A percentile compares a stretch with the other conserved stretches of the same genome.
Evolutionary conservation across 2,329 filamentous ascomycete species (phyloP).

Genomic region (Paecilomyces dactylethromorphus): DNA sequence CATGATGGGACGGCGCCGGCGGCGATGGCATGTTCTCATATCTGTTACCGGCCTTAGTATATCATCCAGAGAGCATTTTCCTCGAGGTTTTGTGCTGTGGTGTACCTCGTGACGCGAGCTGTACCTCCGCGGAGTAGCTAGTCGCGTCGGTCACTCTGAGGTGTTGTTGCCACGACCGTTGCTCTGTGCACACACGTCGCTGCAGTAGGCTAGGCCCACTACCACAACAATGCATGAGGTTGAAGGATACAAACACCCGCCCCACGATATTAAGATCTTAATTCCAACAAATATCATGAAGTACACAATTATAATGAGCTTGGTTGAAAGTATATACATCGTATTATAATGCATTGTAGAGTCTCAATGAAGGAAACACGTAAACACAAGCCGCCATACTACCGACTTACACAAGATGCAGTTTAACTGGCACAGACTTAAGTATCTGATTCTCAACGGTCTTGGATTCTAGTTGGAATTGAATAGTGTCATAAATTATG

Average conservation of each 20-base stretch:
- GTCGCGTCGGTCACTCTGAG: background rate
- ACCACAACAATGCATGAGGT: too few species aligned
- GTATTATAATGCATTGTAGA: too few species aligned
- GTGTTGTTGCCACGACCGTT: background rate
- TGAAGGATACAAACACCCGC: too few species aligned
- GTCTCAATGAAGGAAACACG: too few species aligned
- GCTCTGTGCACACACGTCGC: background rate
- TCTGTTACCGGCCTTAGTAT: constrained; percentile 9
- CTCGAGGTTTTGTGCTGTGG: background rate
- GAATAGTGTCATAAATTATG: background rate
- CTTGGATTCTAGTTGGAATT: background rate
- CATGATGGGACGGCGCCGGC: constrained; percentile 21
- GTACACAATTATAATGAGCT: too few species aligned
- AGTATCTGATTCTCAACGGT: background rate
- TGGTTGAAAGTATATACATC: too few species aligned
- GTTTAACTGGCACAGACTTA: background rate
- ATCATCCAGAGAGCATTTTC: background rate
- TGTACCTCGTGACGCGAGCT: background rate
- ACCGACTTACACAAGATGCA: background rate
- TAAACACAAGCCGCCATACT: too few species aligned
- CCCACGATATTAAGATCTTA: too few species aligned
- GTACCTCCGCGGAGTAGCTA: background rate
- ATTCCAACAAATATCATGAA: background rate
- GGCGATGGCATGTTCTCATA: constrained; percentile 20
- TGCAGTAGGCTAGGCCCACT: background rate